Evolutionary conservation across 202 grass and related monocot species (phyloP), one percentile per base, ranked within the genome.

Genomic region (Zizania palustris): DNA sequence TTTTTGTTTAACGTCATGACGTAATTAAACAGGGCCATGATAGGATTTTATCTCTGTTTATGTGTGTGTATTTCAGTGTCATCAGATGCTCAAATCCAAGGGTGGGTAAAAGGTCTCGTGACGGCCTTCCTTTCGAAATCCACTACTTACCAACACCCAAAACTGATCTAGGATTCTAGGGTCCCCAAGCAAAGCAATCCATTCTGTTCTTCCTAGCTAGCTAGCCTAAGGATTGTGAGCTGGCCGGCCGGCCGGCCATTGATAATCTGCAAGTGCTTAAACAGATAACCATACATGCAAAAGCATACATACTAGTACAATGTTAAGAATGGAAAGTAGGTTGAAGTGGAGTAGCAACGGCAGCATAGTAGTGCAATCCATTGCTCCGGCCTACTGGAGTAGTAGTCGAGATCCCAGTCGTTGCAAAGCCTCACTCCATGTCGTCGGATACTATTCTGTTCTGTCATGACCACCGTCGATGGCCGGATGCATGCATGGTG

Each of bases 321-420:
- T 60, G 41, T 67, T 41, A 20, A 49, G 67, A 63, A 69, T 13
- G 11, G 11, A 7, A 54, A 62, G 7, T 44, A 55, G 13, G 11
- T 15, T 69, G 44, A 69, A 21, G 62, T 80, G 55, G 45, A 62
- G 36, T 44, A 80, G 71, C 3, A 11, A 56, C 14, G 45, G 21
- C 16, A 22, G 41, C 69, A 36, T 28, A n/a, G n/a, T 46, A 80
- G 44, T 69, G 42, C 51, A 2, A 6, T 49, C 45, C 35, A 43
- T 67, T 60, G 11, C 43, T 73, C 41, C 15, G 42, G 45, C n/a
- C n/a, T n/a, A n/a, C n/a, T n/a, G n/a, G n/a, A n/a, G n/a, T n/a
- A n/a, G n/a, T n/a, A n/a, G n/a, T n/a, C n/a, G n/a, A n/a, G n/a
- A n/a, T n/a, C n/a, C n/a, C n/a, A n/a, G n/a, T n/a, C n/a, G n/a